Base-by-base conservation (phyloP, 169 alveolate species). In the Babesia sp. region DNA sequence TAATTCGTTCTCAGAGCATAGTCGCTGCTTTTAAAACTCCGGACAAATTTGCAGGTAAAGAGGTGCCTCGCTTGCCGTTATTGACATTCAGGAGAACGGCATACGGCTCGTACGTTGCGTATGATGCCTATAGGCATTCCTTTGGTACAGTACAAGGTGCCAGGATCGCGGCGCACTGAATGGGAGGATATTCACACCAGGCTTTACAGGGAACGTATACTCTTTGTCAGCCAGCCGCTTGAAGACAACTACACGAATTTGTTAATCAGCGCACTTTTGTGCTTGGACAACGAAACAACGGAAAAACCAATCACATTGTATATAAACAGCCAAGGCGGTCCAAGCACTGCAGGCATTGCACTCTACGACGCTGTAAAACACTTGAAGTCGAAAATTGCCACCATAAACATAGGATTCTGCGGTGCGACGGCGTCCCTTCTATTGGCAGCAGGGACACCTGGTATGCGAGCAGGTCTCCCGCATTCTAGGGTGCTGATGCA, bases 311-410 rank as follows among this genome's bases (percentile, higher is more conserved):
- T 83, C 7, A 54, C 69, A 24, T 26, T 83, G 56, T 75, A 74
- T 56, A 41, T 85, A n/a, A 83, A 85, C 55, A 84, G 91, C 63
- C 87, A 80, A 14, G 91, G 91, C 8, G 91, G 91, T 29, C 76
- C 87, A 11, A 70, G 68, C 53, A 59, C 34, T 33, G 83, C 91
- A 0, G 91, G 91, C 0, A 50, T 85, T 20, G 81, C 91, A 6
- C 24, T 85, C 12, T 83, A 41, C 55, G 91, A 85, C 67, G 64
- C 87, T 5, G 42, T 85, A 33, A 20, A 71, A 90, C 87, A 74
- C 58, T 33, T 85, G 31, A 56, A 75, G 59, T 50, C 90, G 0
- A 70, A 83, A 54, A 70, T 85, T 4, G 76, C 68, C 22, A 85
- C 91, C 18, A 69, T 85, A 42, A 85, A 85, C 71, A 81, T 85